A percentile compares a stretch with the other conserved stretches of the same genome.
phyloP scores from a whole-genome alignment of 1,139 yeast genomes.

The Lodderomyces oxycetoniae region DNA sequence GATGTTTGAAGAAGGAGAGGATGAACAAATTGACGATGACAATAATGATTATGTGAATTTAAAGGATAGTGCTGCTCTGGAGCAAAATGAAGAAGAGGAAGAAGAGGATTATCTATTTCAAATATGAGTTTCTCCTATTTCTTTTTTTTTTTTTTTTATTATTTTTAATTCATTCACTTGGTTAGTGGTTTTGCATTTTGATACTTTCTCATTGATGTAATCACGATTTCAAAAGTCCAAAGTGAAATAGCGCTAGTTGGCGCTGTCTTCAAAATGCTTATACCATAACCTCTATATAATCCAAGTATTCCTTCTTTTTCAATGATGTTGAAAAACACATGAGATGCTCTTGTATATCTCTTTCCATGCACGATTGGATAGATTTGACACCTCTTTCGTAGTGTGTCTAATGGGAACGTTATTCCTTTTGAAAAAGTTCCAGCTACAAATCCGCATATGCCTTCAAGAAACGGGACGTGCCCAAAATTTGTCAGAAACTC shows the following conservation, averaged over 20 bases:
- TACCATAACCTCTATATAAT: conserved; percentile 66
- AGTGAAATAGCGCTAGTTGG: conserved; percentile 81
- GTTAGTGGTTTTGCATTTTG: neutral
- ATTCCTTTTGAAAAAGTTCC: conserved; percentile 69
- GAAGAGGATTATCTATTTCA: conserved; percentile 36
- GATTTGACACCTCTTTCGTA: conserved; percentile 76
- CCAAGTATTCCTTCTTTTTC: conserved; percentile 59
- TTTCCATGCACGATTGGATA: conserved; percentile 25
- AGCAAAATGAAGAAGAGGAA: conserved; percentile 15
- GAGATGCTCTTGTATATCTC: conserved; percentile 16
- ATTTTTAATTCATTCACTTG: no score
- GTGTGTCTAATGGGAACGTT: conserved; percentile 82
- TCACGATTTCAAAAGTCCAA: conserved; percentile 57
- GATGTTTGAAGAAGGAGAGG: conserved; percentile 22
- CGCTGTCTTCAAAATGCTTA: conserved; percentile 70
- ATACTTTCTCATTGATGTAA: conserved; percentile 10
- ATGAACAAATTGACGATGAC: conserved; percentile 15
- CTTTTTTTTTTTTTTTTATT: neutral
- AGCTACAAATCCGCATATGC: conserved; percentile 69
- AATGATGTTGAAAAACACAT: conserved; percentile 32
- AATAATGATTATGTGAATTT: conserved; percentile 19
- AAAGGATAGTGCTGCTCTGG: no score
- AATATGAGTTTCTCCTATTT: conserved; percentile 10
- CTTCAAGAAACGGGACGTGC: conserved; percentile 49
- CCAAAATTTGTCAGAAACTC: conserved; percentile 23